Percentiles rank a stretch among this genome's conserved stretches.
Evolutionary conservation across 2,329 filamentous ascomycete genomes (phyloP).

Genomic region (Passalora sequoiae): DNA sequence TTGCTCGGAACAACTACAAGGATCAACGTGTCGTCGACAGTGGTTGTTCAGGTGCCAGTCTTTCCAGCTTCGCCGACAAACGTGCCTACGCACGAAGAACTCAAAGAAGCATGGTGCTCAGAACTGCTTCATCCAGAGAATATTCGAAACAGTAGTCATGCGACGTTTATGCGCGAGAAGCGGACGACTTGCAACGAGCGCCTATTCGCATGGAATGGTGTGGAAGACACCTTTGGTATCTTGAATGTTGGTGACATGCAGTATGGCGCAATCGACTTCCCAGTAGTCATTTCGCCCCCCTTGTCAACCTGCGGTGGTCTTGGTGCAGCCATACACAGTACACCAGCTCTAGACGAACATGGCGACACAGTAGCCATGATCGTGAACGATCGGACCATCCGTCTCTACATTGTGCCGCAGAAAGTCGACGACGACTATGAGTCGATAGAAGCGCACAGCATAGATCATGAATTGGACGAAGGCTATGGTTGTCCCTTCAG

Average conservation of each 20-base stretch:
- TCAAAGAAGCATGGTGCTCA: conserved; percentile 37
- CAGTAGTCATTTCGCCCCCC: conserved; percentile 35
- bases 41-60: conserved; percentile 34
- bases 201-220: conserved; percentile 36
- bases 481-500: conserved; percentile 36
- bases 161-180: conserved; percentile 33
- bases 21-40: conserved; percentile 34
- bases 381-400: conserved; percentile 35
- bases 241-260: conserved; percentile 32
- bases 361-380: conserved; percentile 37
- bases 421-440: conserved; percentile 26
- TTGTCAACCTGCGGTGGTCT: conserved; percentile 35
- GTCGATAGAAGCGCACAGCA: conserved; percentile 34
- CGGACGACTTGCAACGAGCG: conserved; percentile 30
- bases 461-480: conserved; percentile 37
- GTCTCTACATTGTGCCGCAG: conserved; percentile 34
- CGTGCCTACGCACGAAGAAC: conserved; percentile 32
- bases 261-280: conserved; percentile 35
- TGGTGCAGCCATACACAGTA: conserved; percentile 35
- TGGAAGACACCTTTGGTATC: conserved; percentile 36
- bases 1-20: conserved; percentile 35
- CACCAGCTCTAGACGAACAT: conserved; percentile 34
- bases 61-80: conserved; percentile 30
- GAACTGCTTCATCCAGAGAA: conserved; percentile 36
- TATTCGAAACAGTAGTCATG: conserved; percentile 36